Base-by-base conservation (phyloP, 192 early-diverging fungal genomes). In the Thoreauomyces humboldtii region DNA sequence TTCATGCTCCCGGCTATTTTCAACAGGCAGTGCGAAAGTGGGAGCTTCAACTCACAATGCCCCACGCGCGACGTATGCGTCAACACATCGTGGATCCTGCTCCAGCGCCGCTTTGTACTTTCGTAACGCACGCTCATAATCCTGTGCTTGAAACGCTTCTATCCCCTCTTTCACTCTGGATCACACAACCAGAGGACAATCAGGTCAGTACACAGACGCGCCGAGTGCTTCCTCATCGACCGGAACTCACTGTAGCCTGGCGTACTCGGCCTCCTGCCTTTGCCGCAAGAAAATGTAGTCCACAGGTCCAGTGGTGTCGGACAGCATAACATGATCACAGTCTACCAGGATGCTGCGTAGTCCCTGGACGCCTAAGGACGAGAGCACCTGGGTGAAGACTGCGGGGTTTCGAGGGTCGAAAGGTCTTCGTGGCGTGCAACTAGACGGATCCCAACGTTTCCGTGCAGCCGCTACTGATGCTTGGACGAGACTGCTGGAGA, bases 41-140 rank as follows among this genome's bases (percentile, higher is more conserved):
- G n/a, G n/a, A n/a, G n/a, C n/a, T n/a, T n/a, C n/a, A 7, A 63
- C 61, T 5, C 58, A 66, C 64, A 66, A n/a, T 14, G 51, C 50
- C n/a, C 64, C 64, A 24, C 64, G 64, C 0, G 64, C 64, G 29
- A 66, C 64, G 28, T 24, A 58, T 19, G 64, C 64, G 11, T 66
- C 64, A 21, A 24, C 42, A 44, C 64, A 66, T 42, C 47, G 25
- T 3, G 64, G 53, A 58, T 66, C 64, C 11, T 55, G 64, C 22
- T 37, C 12, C 29, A 66, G 37, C 14, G 64, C 64, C 12, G 43
- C 19, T 28, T 33, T 17, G 64, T 58, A 66, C 31, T 66, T 66
- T 32, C 28, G 14, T 21, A 58, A n/a, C 19, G 64, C 64, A 27
- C 38, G 17, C 21, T 34, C 25, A 29, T 31, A 37, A 3, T 66